Percentiles rank a stretch among this genome's conserved stretches.
Conservation (phyloP, 2,329 filamentous ascomycete species). For the Pseudocercospora eumusae region DNA sequence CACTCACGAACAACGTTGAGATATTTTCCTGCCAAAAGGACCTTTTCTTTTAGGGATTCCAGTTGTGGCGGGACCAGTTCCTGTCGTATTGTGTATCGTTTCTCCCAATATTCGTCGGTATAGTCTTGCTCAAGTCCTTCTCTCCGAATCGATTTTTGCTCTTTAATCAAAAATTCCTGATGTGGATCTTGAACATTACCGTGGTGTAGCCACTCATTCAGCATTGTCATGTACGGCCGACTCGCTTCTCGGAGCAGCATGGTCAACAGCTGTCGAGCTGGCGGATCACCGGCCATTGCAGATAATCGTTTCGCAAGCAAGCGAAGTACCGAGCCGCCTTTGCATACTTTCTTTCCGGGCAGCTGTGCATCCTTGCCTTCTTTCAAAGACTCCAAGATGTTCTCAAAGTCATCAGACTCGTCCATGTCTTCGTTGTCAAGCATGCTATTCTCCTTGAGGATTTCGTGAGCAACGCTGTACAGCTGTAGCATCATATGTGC, state of each 20-base stretch:
- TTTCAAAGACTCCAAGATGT: constrained; percentile 84
- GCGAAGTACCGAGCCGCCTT: constrained; percentile 92
- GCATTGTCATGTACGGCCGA: constrained; percentile 93
- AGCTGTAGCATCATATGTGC: constrained; percentile 89
- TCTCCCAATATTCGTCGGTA: constrained; percentile 99
- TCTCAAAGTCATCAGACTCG: constrained; percentile 80
- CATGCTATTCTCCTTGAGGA: constrained; percentile 83
- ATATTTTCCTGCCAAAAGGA: constrained; percentile 93
- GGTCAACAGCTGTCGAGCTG: constrained; percentile 77
- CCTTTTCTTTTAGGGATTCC: constrained; percentile 87
- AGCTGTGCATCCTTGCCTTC: constrained; percentile 84
- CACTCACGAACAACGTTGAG: constrained; percentile 97
- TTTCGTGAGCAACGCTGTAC: constrained; percentile 81
- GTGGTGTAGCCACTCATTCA: constrained; percentile 98
- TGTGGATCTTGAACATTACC: constrained; percentile 94
- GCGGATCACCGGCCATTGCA: constrained; percentile 89
- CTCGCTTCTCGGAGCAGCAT: constrained; percentile 83
- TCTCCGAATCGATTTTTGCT: constrained; percentile 90
- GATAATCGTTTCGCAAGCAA: constrained; percentile 82
- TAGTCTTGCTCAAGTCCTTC: constrained; percentile 94
- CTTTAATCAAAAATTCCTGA: constrained; percentile 89
- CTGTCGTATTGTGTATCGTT: constrained; percentile 91
- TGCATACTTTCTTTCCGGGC: constrained; percentile 87
- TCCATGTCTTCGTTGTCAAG: constrained; percentile 70
- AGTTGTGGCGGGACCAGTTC: constrained; percentile 90